Base-by-base conservation (phyloP, 2,329 filamentous ascomycete species). In the Neonectria sp. region DNA sequence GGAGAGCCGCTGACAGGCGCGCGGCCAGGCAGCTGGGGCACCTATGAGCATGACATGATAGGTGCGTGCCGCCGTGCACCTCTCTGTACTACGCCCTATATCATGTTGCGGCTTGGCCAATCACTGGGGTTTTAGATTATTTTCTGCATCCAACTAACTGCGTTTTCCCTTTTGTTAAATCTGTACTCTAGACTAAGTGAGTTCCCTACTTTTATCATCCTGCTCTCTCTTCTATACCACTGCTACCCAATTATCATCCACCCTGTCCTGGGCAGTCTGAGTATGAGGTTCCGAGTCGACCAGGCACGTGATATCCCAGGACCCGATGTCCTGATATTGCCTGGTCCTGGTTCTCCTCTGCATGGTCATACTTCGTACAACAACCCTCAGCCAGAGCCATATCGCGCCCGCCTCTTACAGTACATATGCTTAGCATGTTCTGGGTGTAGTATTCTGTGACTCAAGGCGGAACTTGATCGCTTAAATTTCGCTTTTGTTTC, bases 31-130 rank as follows among this genome's bases (percentile, higher is more conserved):
- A 11, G 2, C 40, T 3, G n/a, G n/a, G n/a, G 13, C n/a, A 45
- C 40, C 40, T 45, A 45, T 45, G n/a, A 45, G 40, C 40, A 45
- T 45, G 8, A 45, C 40, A 45, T 12, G 40, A 45, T 45, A 45
- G 40, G 40, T 45, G 40, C n/a, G 40, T 21, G 21, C 21, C 21
- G 21, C 21, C 21, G 21, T 21, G 21, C 21, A 21, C 21, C 21
- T 21, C 21, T 21, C 21, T 21, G 21, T 21, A 21, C 21, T 21
- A 9, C 7, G 40, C 7, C 17, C 40, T 45, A 24, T 45, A 5
- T 40, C 12, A 8, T 24, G 40, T 12, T 45, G 8, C n/a, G n/a
- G 40, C 8, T 45, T 24, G n/a, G 40, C 40, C 40, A 45, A 45
- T 45, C 40, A 45, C n/a, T 45, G 4, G 7, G 40, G n/a, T 21